A percentile compares a stretch with the other conserved stretches of the same genome.
These are phyloP conservation scores for Alternaria solani DNA, from an alignment of 2,329 filamentous ascomycete species.

Conservation along the genomic window DNA sequence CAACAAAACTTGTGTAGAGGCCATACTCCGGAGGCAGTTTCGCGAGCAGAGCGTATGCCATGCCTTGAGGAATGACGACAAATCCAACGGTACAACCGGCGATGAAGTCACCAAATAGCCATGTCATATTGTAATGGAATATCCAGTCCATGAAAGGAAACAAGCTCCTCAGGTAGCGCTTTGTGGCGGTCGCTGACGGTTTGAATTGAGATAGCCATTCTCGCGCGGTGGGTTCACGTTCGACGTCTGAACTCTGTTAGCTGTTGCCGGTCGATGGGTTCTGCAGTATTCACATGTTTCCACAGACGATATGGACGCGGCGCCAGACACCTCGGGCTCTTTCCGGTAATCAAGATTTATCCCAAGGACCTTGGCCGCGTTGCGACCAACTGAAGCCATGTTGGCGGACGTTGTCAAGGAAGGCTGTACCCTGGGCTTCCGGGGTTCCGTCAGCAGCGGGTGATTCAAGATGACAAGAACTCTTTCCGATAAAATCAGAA, in stretches of 20 bases:
- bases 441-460: neutral
- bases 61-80: slow-evolving; percentile 92
- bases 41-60: slow-evolving; percentile 91
- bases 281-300: slow-evolving; percentile 34
- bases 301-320: slow-evolving; percentile 79
- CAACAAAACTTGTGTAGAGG: slow-evolving; percentile 95
- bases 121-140: slow-evolving; percentile 84
- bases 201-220: slow-evolving; percentile 75
- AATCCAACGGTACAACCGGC: slow-evolving; percentile 80
- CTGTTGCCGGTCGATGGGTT: neutral
- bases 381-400: slow-evolving; percentile 69
- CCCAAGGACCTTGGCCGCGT: slow-evolving; percentile 78
- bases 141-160: slow-evolving; percentile 96
- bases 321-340: slow-evolving; percentile 73
- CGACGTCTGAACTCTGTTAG: slow-evolving; percentile 74
- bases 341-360: slow-evolving; percentile 80
- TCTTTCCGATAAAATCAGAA: neutral
- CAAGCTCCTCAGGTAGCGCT: slow-evolving; percentile 71
- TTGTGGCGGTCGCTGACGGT: slow-evolving; percentile 64
- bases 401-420: slow-evolving; percentile 13
- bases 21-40: slow-evolving; percentile 83
- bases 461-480: neutral
- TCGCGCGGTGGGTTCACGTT: slow-evolving; percentile 75
- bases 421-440: neutral
- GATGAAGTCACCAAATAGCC: slow-evolving; percentile 87